phyloP scores from a whole-genome alignment of 257 asterid species.

The Anisodus tanguticus region DNA sequence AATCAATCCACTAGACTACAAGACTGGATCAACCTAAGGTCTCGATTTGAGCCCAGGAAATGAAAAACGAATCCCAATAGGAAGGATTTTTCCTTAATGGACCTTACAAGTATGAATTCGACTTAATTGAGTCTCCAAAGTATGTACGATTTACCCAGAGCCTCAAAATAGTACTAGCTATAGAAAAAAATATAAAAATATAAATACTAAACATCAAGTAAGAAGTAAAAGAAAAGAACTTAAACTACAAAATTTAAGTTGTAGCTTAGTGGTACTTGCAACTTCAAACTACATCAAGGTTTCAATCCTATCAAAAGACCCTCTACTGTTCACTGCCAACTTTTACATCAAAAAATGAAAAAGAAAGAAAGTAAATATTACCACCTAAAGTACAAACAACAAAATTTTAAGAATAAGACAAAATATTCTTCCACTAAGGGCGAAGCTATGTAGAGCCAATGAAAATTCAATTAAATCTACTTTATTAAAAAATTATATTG shows the following conservation, averaged over 20 bases:
- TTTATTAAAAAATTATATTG: background rate
- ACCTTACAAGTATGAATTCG: background rate
- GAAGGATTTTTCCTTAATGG: background rate
- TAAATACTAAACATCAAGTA: background rate
- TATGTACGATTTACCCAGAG: too few species aligned
- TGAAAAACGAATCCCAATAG: background rate
- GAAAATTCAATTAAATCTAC: background rate
- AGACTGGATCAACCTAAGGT: background rate
- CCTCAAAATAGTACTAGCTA: too few species aligned
- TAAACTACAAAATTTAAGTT: background rate
- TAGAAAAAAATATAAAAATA: background rate
- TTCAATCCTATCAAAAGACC: background rate
- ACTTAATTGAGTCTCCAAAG: background rate
- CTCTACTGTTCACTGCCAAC: background rate
- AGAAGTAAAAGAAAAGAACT: background rate
- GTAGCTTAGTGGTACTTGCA: background rate
- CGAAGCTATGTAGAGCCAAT: background rate
- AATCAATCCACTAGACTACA: background rate
- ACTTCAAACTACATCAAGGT: background rate
- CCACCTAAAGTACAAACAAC: background rate
- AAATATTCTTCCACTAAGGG: conserved; percentile 30
- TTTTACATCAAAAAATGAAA: conserved; percentile 24
- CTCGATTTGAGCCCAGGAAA: background rate
- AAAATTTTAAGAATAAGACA: conserved; percentile 15
- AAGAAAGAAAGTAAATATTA: background rate